Evolutionary conservation across 805 yeast genomes (phyloP).

Genomic region (Tanozyma kutaoensis): DNA sequence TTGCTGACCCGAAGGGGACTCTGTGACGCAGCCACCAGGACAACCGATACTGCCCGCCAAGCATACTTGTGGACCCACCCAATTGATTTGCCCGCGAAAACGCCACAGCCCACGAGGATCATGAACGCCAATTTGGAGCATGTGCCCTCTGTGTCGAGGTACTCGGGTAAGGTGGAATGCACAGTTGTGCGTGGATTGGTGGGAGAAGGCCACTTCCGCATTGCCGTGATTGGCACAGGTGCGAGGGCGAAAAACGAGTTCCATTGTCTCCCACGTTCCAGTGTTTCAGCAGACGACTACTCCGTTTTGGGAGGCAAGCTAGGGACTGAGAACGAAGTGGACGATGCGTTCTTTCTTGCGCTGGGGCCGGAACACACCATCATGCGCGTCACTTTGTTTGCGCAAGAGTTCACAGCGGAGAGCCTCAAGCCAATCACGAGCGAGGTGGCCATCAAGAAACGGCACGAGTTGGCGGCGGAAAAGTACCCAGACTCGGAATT

Average conservation of each 20-base stretch:
- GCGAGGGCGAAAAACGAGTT: constrained; percentile 24
- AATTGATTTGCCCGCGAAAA: no score
- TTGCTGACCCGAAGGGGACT: no score
- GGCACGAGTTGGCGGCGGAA: constrained; percentile 20
- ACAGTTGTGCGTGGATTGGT: no score
- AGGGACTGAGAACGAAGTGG: constrained; percentile 7
- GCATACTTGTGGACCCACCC: no score
- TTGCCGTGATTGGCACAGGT: no score
- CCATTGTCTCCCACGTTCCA: constrained; percentile 13
- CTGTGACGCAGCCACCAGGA: no score
- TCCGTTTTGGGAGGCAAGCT: constrained; percentile 6
- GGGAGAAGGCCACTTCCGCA: no score
- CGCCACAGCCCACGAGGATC: constrained; percentile 11
- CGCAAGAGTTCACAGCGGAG: constrained; percentile 33
- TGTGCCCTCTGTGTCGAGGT: constrained; percentile 18
- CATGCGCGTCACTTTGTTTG: constrained; percentile 38
- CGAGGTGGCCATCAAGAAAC: constrained; percentile 31
- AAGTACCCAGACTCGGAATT: constrained; percentile 21
- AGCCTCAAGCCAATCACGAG: constrained; percentile 35
- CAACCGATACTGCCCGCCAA: no score
- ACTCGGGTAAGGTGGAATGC: no score
- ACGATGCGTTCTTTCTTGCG: constrained; percentile 20
- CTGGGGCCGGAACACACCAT: constrained; percentile 13
- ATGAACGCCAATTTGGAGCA: constrained; percentile 21
- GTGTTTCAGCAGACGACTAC: constrained; percentile 17